Evolutionary conservation across 306 rosid species (phyloP).

Genomic region (Hippophae tibetana): DNA sequence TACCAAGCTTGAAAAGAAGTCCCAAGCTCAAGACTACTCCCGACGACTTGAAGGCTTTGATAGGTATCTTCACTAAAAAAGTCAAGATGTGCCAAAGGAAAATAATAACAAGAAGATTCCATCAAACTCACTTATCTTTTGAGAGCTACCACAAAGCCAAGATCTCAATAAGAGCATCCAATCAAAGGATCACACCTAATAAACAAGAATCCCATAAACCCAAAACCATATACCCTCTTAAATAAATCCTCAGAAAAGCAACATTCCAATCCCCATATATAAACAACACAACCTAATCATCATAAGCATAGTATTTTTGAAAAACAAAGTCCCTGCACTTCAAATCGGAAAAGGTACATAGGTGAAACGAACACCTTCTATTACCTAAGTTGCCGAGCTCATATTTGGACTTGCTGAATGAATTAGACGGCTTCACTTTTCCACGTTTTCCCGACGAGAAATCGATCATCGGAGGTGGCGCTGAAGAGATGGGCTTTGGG

Average conservation of each 20-base stretch:
- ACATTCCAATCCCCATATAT: constrained; percentile 18
- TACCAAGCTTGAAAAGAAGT: constrained; percentile 15
- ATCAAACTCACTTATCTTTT: constrained; percentile 44
- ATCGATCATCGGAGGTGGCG: constrained; percentile 89
- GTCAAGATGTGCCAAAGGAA: constrained; percentile 35
- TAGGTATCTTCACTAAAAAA: constrained; percentile 22
- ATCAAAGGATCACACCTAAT: constrained; percentile 64
- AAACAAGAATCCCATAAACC: constrained; percentile 30
- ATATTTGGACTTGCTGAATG: constrained; percentile 67
- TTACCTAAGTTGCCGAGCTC: constrained; percentile 81
- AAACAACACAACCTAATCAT: not conserved
- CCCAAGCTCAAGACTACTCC: constrained; percentile 19
- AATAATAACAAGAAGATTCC: constrained; percentile 50
- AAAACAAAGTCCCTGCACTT: not conserved
- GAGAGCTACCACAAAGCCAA: constrained; percentile 31
- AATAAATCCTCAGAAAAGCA: constrained; percentile 12
- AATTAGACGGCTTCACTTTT: constrained; percentile 61
- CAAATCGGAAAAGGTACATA: no score
- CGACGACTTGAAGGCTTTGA: constrained; percentile 27
- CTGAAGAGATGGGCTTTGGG: constrained; percentile 84
- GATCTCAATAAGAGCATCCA: constrained; percentile 44
- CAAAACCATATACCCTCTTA: constrained; percentile 7
- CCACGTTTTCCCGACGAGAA: constrained; percentile 83
- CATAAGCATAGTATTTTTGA: constrained; percentile 1
- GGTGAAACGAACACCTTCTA: not conserved